Percentiles rank a stretch among this genome's conserved stretches.
Conservation (phyloP, 108 stramenopile species). For the Cylindrotheca closterium region DNA sequence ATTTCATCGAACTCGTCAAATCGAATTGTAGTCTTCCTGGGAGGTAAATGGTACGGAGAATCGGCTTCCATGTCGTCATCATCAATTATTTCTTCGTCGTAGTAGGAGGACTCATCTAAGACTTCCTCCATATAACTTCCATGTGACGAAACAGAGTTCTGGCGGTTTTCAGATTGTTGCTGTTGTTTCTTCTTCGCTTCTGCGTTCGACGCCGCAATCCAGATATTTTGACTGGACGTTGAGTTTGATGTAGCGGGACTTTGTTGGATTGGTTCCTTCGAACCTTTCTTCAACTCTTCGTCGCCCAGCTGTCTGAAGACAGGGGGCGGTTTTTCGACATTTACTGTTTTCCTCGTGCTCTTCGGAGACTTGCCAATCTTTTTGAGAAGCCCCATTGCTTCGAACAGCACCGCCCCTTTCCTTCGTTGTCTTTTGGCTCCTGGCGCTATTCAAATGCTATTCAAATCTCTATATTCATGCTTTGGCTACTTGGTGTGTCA, state of each 20-base stretch:
- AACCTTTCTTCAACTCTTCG: not conserved
- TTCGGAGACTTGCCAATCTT: not conserved
- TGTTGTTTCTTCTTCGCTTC: conserved; percentile 1
- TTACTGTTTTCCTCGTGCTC: not conserved
- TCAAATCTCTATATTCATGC: too few species aligned
- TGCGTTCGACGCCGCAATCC: conserved; percentile 17
- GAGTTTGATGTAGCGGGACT: not conserved
- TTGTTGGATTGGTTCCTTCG: not conserved
- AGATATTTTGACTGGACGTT: conserved; percentile 19
- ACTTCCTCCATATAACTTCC: not conserved
- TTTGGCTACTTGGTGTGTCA: too few species aligned
- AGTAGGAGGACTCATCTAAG: conserved; percentile 7
- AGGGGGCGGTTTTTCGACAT: not conserved
- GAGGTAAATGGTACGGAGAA: conserved; percentile 12
- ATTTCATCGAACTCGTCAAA: conserved; percentile 39
- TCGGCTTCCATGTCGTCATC: conserved; percentile 9
- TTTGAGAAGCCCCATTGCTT: not conserved
- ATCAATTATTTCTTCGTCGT: conserved; percentile 13
- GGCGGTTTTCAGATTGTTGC: not conserved
- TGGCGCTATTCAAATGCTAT: not conserved
- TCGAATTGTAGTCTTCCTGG: conserved; percentile 25
- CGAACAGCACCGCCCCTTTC: not conserved
- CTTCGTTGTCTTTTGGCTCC: not conserved
- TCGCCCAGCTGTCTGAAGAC: not conserved
- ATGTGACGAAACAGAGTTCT: not conserved